Percentiles rank a stretch among this genome's conserved stretches.
Evolutionary conservation across 306 rosid genomes (phyloP).

Genomic region (Dryas octopetala): DNA sequence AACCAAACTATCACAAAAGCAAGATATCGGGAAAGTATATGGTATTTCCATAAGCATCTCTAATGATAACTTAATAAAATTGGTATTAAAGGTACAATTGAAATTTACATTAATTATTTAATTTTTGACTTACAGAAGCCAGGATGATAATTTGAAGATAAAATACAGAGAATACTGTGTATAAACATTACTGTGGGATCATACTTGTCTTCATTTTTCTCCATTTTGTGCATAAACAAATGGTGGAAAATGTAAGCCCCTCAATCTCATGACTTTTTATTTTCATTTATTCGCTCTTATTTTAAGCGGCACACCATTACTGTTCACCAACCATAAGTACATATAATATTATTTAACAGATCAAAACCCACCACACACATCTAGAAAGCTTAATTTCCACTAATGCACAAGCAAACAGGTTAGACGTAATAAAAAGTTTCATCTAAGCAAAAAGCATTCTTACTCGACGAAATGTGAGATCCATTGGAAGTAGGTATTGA

Average conservation of each 20-base stretch:
- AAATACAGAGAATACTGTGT: no score
- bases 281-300: neutral
- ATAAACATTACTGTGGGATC: neutral
- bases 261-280: neutral
- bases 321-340: neutral
- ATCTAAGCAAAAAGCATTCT: conserved; percentile 23
- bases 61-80: no score
- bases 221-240: neutral
- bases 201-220: neutral
- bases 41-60: no score
- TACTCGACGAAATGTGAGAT: conserved; percentile 59
- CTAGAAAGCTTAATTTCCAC: neutral
- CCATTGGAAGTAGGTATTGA: conserved; percentile 68
- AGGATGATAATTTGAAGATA: no score
- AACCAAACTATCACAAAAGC: neutral
- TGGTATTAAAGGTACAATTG: neutral
- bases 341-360: neutral
- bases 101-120: neutral
- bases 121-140: neutral
- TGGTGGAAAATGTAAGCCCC: neutral
- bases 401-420: neutral
- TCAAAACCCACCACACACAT: neutral
- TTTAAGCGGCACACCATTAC: neutral
- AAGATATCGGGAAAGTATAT: no score
- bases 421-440: neutral